phyloP scores from a whole-genome alignment of 2,329 filamentous ascomycete genomes.

The Pseudogymnoascus sp. region DNA sequence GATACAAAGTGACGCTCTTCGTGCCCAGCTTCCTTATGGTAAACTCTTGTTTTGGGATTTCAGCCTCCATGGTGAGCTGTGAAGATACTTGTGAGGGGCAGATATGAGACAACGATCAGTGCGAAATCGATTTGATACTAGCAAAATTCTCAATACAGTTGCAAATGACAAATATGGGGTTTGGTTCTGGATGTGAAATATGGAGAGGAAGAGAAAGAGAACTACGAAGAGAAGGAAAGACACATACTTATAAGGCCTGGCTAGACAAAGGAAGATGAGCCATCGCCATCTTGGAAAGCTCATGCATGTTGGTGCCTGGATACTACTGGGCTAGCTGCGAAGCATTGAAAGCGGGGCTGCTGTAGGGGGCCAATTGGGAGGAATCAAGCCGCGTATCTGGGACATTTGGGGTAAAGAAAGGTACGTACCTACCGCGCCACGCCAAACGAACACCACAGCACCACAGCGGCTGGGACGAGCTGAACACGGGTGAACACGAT shows the following conservation, averaged over 20 bases:
- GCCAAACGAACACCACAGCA: too few species aligned
- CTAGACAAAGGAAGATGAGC: background rate
- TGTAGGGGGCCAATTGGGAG: background rate
- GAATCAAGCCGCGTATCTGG: background rate
- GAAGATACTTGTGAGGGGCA: background rate
- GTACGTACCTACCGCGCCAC: too few species aligned
- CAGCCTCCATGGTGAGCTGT: conserved; percentile 16
- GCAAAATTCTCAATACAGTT: background rate
- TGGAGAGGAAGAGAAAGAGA: background rate
- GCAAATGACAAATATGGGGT: background rate
- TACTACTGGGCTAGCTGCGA: background rate
- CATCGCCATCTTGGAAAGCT: background rate
- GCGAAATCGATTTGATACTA: background rate
- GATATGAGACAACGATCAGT: background rate
- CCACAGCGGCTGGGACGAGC: too few species aligned
- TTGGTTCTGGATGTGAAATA: background rate
- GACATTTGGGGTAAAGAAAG: background rate
- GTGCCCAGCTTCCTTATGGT: conserved; percentile 49
- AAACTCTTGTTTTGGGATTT: conserved; percentile 38
- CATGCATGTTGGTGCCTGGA: background rate
- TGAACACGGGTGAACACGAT: too few species aligned
- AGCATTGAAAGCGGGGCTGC: background rate
- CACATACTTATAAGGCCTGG: background rate
- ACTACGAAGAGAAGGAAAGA: background rate
- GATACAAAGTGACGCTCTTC: conserved; percentile 55